Evolutionary conservation across 1,284 basidiomycete species (phyloP), one percentile per base, ranked within the genome.

Genomic region (Cryptococcus amylolentus): DNA sequence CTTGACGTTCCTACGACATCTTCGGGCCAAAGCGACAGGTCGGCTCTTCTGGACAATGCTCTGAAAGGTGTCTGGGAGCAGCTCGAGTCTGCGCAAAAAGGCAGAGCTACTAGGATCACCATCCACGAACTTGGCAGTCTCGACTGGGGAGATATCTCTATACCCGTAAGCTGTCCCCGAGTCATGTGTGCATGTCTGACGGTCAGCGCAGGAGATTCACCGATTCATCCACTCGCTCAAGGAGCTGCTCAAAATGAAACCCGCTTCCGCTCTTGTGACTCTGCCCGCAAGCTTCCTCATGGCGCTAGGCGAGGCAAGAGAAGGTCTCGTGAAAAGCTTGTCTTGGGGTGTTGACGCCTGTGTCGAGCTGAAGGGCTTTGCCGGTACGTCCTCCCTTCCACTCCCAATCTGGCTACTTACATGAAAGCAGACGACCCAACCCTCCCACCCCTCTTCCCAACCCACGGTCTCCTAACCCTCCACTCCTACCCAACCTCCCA

Each of bases 381-480:
- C 88, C 52, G 85, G 90, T 90, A 73, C 58, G 84, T 78, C 27
- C 20, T 10, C 28, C n/a, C 27, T 28, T 26, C 53, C 31, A 14
- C 26, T 26, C 16, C 6, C 26, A 6, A n/a, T 42, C 28, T 0
- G 39, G 39, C 2, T 51, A 28, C 20, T 49, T 2, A 23, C n/a
- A 28, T 56, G 45, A 16, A 31, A 37, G 12, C 51, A 73, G 70
- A 71, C 50, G 70, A 74, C 43, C 74, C 76, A 1, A 65, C 65
- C 1, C 66, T 78, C 26, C 69, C 84, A 7, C 76, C 82, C 1
- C 78, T 84, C 49, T 94, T 93, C 73, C 87, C 90, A 39, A 83
- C 85, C 6, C 89, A 94, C 72, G 93, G 93, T 9, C 77, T 94
- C 50, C 80, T 95, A 18, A 84, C 84, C 47, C 83, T 91, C 31